These are phyloP conservation scores for Pittosporum tobira DNA, from an alignment of 129 eudicot genomes.

Conservation along the genomic window DNA sequence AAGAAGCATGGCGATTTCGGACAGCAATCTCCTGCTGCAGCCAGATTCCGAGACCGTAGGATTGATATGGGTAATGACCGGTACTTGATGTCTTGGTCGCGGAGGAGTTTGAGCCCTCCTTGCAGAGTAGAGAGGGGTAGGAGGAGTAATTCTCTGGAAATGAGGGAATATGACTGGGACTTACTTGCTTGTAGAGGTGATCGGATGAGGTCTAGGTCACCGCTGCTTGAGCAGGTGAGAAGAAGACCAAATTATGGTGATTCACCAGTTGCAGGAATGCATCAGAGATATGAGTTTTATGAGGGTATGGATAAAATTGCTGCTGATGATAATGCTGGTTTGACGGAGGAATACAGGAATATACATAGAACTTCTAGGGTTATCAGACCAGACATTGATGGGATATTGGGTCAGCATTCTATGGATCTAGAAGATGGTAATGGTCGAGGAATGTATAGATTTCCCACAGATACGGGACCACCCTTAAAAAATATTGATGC, in stretches of 20 bases:
- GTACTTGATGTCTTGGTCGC: constrained; percentile 21
- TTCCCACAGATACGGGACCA: constrained; percentile 23
- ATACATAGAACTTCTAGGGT: constrained; percentile 20
- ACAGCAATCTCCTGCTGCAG: constrained; percentile 12
- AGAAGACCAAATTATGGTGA: constrained; percentile 21
- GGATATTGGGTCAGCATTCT: constrained; percentile 17
- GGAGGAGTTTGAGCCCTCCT: constrained; percentile 24
- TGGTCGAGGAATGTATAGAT: constrained; percentile 20
- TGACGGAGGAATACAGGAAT: constrained; percentile 16
- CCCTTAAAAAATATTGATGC: constrained; percentile 13
- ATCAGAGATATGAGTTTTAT: constrained; percentile 21
- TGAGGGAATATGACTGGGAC: constrained; percentile 23
- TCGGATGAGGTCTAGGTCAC: constrained; percentile 29
- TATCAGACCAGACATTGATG: constrained; percentile 25
- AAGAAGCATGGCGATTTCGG: constrained; percentile 25
- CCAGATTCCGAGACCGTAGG: constrained; percentile 19
- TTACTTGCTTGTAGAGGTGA: constrained; percentile 5
- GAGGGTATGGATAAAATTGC: constrained; percentile 22
- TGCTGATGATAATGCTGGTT: constrained; percentile 24
- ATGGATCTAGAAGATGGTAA: constrained; percentile 16
- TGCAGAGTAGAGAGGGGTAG: constrained; percentile 18
- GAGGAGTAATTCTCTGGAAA: constrained; percentile 29
- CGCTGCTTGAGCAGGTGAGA: constrained; percentile 16
- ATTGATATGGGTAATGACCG: constrained; percentile 18
- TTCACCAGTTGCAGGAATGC: constrained; percentile 15